Conservation (phyloP, 352 stramenopile species). For the Pythium chondricola region DNA sequence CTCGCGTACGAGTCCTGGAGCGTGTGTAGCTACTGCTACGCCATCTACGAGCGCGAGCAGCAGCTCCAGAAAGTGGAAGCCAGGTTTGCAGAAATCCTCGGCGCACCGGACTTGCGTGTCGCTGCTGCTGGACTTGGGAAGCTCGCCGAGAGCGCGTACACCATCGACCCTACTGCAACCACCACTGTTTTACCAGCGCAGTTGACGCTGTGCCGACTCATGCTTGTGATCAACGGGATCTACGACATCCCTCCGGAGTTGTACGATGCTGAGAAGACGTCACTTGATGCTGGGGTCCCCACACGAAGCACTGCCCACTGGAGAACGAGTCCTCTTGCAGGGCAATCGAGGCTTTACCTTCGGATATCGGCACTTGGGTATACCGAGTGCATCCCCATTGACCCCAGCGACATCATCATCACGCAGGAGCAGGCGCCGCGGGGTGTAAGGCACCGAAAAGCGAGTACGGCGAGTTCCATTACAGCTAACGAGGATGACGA, state of each 20-base stretch:
- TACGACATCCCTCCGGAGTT: conserved; percentile 78
- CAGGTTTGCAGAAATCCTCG: conserved; percentile 49
- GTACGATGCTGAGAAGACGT: conserved; percentile 51
- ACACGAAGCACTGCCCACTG: neutral
- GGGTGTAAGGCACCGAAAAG: conserved; percentile 29
- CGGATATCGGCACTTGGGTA: conserved; percentile 68
- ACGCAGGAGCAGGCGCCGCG: conserved; percentile 39
- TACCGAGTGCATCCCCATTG: conserved; percentile 68
- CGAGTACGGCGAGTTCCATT: conserved; percentile 20
- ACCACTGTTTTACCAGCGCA: conserved; percentile 44
- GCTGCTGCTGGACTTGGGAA: conserved; percentile 36
- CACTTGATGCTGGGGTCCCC: conserved; percentile 16
- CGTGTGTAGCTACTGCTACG: conserved; percentile 80
- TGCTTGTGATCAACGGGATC: conserved; percentile 74
- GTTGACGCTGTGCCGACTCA: conserved; percentile 68
- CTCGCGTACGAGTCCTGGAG: conserved; percentile 82
- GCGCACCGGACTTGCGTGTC: conserved; percentile 29
- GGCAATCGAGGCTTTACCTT: conserved; percentile 50
- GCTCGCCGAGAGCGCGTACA: conserved; percentile 36
- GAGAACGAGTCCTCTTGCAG: too few species aligned
- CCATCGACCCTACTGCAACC: conserved; percentile 37
- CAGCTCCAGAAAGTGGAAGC: conserved; percentile 63
- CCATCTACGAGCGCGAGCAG: conserved; percentile 80
- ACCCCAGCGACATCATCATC: conserved; percentile 43
- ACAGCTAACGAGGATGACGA: conserved; percentile 13